Percentiles rank a stretch among this genome's conserved stretches.
Conservation (phyloP, 2,329 filamentous ascomycete species). For the Penicillium sp. region DNA sequence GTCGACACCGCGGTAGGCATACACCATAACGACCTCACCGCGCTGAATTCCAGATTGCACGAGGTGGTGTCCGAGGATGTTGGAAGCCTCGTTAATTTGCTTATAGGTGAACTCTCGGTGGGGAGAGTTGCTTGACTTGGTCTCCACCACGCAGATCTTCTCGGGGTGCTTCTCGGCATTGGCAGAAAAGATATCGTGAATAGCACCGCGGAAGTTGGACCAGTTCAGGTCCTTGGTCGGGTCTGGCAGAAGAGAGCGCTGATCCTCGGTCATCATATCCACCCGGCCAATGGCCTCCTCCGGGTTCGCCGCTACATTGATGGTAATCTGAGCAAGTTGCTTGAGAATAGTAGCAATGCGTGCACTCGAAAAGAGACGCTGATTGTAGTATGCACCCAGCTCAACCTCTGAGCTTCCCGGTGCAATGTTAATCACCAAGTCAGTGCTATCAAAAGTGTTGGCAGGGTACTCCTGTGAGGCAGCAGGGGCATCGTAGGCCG, state of each 20-base stretch:
- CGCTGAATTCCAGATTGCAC: slow-evolving; percentile 69
- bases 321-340: slow-evolving; percentile 43
- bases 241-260: slow-evolving; percentile 39
- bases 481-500: slow-evolving; percentile 47
- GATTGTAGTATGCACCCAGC: slow-evolving; percentile 45
- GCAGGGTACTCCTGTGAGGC: slow-evolving; percentile 42
- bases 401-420: slow-evolving; percentile 28
- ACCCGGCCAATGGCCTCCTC: slow-evolving; percentile 44
- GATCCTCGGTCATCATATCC: slow-evolving; percentile 42
- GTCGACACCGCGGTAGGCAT: slow-evolving; percentile 78
- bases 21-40: slow-evolving; percentile 93
- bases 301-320: slow-evolving; percentile 41
- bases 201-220: slow-evolving; percentile 47
- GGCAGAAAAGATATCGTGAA: slow-evolving; percentile 44
- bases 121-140: slow-evolving; percentile 51
- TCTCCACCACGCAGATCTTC: slow-evolving; percentile 67
- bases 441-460: slow-evolving; percentile 46
- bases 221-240: slow-evolving; percentile 47
- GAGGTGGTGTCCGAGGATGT: slow-evolving; percentile 76
- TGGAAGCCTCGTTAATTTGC: slow-evolving; percentile 83
- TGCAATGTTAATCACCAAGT: slow-evolving; percentile 44
- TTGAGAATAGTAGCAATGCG: slow-evolving; percentile 45
- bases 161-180: slow-evolving; percentile 68
- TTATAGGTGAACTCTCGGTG: slow-evolving; percentile 75
- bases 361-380: slow-evolving; percentile 47